These are phyloP conservation scores for Plasmodium falciparum DNA, from an alignment of 169 alveolate genomes.

Conservation along the genomic window DNA sequence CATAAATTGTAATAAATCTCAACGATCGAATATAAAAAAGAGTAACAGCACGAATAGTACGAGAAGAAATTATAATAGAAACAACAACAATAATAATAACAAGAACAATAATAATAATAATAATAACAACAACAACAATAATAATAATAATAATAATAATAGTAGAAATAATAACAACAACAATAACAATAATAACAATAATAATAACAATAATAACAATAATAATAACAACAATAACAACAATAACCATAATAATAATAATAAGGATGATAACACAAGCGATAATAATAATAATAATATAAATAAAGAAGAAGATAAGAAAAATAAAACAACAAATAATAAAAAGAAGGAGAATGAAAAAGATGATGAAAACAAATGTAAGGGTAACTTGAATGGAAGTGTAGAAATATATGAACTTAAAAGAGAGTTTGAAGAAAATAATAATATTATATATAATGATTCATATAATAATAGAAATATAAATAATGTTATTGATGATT, in stretches of 20 bases:
- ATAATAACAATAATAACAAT: neutral
- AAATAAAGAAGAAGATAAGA: neutral
- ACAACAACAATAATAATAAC: neutral
- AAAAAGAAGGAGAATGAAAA: neutral
- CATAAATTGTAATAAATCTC: neutral
- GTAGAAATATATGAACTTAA: neutral
- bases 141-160: neutral
- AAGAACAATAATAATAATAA: constrained; percentile 2
- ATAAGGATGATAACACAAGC: constrained; percentile 5
- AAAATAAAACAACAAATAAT: neutral
- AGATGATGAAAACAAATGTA: neutral
- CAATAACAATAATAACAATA: neutral
- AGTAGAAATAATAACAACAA: neutral
- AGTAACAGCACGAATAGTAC: neutral
- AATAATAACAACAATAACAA: constrained; percentile 1
- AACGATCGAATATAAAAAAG: neutral
- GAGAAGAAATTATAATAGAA: neutral
- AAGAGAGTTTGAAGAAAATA: neutral
- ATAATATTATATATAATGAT: neutral
- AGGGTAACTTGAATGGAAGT: neutral
- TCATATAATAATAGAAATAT: neutral
- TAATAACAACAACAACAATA: neutral
- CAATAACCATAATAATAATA: neutral
- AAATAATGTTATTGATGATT: neutral
- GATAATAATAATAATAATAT: constrained; percentile 9